Evolutionary conservation across 495 filamentous ascomycete species (phyloP), one percentile per base, ranked within the genome.

Genomic region (Platismatia glauca): DNA sequence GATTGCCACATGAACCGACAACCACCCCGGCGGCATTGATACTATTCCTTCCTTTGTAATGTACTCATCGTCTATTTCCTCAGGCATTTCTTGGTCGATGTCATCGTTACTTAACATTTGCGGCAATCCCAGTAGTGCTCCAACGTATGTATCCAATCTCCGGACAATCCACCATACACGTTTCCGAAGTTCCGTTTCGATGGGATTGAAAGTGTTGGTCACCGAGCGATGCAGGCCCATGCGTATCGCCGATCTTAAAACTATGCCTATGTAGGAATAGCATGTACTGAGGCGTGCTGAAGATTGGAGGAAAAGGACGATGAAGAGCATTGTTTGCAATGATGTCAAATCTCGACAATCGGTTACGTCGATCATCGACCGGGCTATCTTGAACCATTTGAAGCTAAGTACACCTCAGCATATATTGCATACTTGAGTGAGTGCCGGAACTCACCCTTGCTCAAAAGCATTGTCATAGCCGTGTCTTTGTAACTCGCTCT

Each of bases 101-200:
- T 97, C 93, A 56, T 96, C 90, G 58, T 90, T 85, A 66, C 84
- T 88, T 44, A 97, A 79, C 71, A 92, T 88, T 60, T 89, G 78
- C 2, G 93, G 93, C 33, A 97, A 83, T 16, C 93, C 93, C 22
- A 97, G 77, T 55, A 96, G 76, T 8, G 91, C 91, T 58, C 90
- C 91, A 24, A 97, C 89, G 71, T 96, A 96, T 31, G 86, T 91
- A 66, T 97, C 93, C 87, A 97, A 89, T 68, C 94, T 95, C 39
- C 91, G 86, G 57, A 96, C 82, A 33, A 90, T 83, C 83, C 94
- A 96, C 69, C 97, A 97, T 52, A 93, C 82, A 27, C 93, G 83
- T 68, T 92, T 87, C 59, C 93, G 82, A 44, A 85, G 79, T 73
- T 97, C 89, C 58, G 86, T 81, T 70, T 97, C 91, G 63, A 97